These are phyloP conservation scores for Triticum turgidum DNA, from an alignment of 176 grass and related monocot genomes.

Conservation along the genomic window DNA sequence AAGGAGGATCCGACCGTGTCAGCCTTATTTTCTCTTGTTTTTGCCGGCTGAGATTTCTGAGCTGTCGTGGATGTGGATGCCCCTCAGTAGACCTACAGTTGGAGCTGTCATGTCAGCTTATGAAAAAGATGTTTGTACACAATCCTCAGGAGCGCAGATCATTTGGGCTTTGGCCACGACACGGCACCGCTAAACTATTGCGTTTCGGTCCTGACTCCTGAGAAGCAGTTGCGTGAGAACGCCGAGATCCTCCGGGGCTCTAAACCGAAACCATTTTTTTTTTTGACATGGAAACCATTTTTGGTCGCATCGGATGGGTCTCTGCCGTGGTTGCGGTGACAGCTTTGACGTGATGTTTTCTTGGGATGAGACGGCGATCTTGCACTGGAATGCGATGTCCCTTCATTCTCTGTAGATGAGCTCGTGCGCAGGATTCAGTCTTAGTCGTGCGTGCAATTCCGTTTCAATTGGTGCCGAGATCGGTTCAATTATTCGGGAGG, in stretches of 20 bases:
- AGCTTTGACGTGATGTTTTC: neutral
- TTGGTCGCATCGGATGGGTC: neutral
- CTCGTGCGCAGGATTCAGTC: constrained; percentile 3
- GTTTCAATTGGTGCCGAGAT: neutral
- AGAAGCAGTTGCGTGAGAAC: neutral
- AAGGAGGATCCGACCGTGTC: constrained; percentile 30
- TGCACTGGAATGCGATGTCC: neutral
- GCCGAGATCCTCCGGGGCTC: neutral
- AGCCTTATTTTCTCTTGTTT: neutral
- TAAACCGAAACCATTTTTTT: neutral
- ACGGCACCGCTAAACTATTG: no score
- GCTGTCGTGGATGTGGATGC: constrained; percentile 29
- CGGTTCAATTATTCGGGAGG: constrained; percentile 5
- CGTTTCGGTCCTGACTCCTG: no score
- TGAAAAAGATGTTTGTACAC: constrained; percentile 18
- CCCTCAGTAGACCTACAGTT: constrained; percentile 27
- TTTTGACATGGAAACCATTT: no score
- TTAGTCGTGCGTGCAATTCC: neutral
- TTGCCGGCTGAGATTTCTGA: neutral
- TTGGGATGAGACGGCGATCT: neutral
- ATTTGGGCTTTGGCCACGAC: neutral
- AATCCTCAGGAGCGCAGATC: constrained; percentile 8
- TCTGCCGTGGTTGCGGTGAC: neutral
- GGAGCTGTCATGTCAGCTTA: constrained; percentile 41
- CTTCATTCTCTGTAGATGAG: neutral